phyloP scores from a whole-genome alignment of 1,284 basidiomycete species.

The Ganoderma sp. region DNA sequence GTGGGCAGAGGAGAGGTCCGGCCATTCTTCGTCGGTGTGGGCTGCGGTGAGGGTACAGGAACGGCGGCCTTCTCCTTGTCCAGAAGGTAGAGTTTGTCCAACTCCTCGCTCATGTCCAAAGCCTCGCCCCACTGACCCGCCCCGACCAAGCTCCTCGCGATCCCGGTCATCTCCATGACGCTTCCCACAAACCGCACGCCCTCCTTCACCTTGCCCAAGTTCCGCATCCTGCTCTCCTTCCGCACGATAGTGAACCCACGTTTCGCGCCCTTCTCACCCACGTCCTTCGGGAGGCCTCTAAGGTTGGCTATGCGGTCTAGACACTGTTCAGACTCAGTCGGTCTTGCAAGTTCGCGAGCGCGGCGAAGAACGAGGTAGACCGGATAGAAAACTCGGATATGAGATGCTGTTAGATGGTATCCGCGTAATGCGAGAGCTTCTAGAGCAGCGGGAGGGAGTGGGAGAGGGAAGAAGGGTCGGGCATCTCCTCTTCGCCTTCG shows the following conservation, averaged over 20 bases:
- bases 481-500: constrained; percentile 39
- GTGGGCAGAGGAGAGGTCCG: constrained; percentile 37
- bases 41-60: constrained; percentile 18
- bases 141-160: constrained; percentile 74
- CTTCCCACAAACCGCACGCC: constrained; percentile 72
- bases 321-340: constrained; percentile 85
- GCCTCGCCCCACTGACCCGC: constrained; percentile 89
- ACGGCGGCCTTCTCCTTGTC: constrained; percentile 15
- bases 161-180: constrained; percentile 76
- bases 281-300: constrained; percentile 72
- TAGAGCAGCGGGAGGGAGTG: constrained; percentile 84
- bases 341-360: constrained; percentile 91
- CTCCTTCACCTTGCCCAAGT: constrained; percentile 63
- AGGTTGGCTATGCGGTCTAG: constrained; percentile 79
- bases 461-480: constrained; percentile 65
- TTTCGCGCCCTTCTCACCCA: constrained; percentile 80
- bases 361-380: constrained; percentile 95
- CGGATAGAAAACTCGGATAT: constrained; percentile 91
- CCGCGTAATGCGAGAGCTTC: constrained; percentile 90
- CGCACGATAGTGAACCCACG: constrained; percentile 79
- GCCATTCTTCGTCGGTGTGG: constrained; percentile 26
- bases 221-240: constrained; percentile 66
- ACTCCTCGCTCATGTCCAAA: constrained; percentile 75
- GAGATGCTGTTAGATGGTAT: constrained; percentile 94
- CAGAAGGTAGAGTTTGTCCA: constrained; percentile 71